Conservation (phyloP, 2,329 filamentous ascomycete species). For the Ophioceras dolichostomum region DNA sequence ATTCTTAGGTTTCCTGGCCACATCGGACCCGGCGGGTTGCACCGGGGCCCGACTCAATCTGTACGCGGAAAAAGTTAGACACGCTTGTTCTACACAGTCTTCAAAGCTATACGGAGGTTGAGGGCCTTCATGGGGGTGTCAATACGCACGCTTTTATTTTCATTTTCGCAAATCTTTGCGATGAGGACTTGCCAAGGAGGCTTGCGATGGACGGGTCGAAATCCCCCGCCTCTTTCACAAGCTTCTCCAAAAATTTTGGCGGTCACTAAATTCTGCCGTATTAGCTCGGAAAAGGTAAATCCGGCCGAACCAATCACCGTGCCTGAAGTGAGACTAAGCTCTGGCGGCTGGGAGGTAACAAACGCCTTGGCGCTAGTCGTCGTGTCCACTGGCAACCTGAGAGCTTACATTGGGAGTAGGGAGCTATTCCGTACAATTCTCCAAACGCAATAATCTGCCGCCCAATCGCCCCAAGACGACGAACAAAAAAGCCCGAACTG, state of each 20-base stretch:
- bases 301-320: neutral
- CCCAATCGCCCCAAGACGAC: too few species aligned
- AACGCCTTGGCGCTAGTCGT: too few species aligned
- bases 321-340: too few species aligned
- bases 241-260: neutral
- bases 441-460: too few species aligned
- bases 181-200: too few species aligned
- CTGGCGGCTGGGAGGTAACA: too few species aligned
- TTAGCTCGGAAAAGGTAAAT: neutral
- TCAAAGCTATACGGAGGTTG: neutral
- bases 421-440: too few species aligned
- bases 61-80: neutral
- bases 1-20: slow-evolving; percentile 3
- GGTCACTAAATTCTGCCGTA: neutral
- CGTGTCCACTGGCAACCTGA: too few species aligned
- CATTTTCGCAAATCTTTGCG: neutral
- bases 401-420: too few species aligned
- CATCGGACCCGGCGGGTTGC: slow-evolving; percentile 3
- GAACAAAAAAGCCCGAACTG: too few species aligned
- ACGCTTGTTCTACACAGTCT: neutral
- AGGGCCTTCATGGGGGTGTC: neutral
- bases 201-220: too few species aligned
- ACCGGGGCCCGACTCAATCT: slow-evolving; percentile 2
- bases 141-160: slow-evolving; percentile 2
- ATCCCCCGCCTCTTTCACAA: too few species aligned